Percentiles rank a stretch among this genome's conserved stretches.
These are phyloP conservation scores for Exobasidium cylindrosporum DNA, from an alignment of 1,284 basidiomycete genomes.

Conservation along the genomic window DNA sequence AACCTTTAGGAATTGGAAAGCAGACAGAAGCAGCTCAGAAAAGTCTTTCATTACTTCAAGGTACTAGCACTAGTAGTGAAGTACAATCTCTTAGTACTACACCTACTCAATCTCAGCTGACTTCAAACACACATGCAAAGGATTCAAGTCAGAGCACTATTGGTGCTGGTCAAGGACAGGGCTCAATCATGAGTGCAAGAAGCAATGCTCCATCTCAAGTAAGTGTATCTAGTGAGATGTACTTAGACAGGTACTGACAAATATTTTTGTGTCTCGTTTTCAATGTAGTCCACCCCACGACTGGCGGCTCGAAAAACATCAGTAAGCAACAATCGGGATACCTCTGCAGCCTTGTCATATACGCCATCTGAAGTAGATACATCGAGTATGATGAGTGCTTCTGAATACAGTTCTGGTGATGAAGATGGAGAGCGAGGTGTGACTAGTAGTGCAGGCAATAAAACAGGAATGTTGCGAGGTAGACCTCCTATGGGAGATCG, in stretches of 20 bases:
- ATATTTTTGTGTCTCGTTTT: no score
- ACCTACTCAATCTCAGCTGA: background rate
- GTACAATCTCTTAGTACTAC: background rate
- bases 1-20: background rate
- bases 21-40: background rate
- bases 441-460: background rate
- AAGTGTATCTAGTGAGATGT: background rate
- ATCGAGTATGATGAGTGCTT: constrained; percentile 33
- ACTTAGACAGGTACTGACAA: no score
- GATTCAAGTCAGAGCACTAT: background rate
- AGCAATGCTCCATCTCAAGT: background rate
- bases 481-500: background rate
- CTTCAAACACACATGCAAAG: background rate
- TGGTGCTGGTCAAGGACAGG: background rate
- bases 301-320: constrained; percentile 1
- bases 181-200: background rate
- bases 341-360: constrained; percentile 31
- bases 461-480: background rate
- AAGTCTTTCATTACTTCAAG: background rate
- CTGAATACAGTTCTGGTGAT: constrained; percentile 40
- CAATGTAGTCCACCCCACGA: background rate
- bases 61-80: background rate
- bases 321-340: constrained; percentile 14
- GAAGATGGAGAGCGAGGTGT: constrained; percentile 19
- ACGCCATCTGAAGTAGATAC: constrained; percentile 42